These are phyloP conservation scores for Nepenthes mirabilis DNA, from an alignment of 148 eudicot genomes.

Conservation along the genomic window DNA sequence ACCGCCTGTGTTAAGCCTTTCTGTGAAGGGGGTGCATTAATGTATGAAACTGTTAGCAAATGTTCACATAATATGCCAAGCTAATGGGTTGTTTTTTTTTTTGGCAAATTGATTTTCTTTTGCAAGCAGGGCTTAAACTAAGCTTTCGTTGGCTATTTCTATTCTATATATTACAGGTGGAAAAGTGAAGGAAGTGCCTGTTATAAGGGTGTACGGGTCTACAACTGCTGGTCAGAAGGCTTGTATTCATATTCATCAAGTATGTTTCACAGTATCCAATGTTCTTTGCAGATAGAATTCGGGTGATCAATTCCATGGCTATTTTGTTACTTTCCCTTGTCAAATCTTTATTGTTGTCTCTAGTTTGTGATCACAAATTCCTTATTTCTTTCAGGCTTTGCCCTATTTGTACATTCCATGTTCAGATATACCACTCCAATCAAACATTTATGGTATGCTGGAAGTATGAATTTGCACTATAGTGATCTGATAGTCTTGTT, in stretches of 20 bases:
- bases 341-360: neutral
- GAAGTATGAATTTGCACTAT: neutral
- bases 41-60: too few relatives aligned
- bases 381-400: constrained; percentile 48
- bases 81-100: too few relatives aligned
- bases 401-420: constrained; percentile 80
- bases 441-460: constrained; percentile 38
- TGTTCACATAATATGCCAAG: too few relatives aligned
- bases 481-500: neutral
- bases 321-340: neutral
- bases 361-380: neutral
- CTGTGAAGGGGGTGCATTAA: too few relatives aligned
- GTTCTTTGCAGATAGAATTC: neutral
- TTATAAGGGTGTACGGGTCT: constrained; percentile 76
- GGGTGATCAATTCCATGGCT: neutral
- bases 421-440: constrained; percentile 45
- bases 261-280: constrained; percentile 14
- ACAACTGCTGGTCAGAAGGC: constrained; percentile 91
- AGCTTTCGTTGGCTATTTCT: constrained; percentile 2
- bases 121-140: neutral
- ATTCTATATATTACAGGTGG: constrained; percentile 36
- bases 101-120: too few relatives aligned
- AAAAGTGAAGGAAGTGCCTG: constrained; percentile 85
- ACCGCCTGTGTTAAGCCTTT: too few relatives aligned
- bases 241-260: constrained; percentile 78